Base-by-base conservation (phyloP, 805 yeast genomes). In the Yamadazyma ubonensis region DNA sequence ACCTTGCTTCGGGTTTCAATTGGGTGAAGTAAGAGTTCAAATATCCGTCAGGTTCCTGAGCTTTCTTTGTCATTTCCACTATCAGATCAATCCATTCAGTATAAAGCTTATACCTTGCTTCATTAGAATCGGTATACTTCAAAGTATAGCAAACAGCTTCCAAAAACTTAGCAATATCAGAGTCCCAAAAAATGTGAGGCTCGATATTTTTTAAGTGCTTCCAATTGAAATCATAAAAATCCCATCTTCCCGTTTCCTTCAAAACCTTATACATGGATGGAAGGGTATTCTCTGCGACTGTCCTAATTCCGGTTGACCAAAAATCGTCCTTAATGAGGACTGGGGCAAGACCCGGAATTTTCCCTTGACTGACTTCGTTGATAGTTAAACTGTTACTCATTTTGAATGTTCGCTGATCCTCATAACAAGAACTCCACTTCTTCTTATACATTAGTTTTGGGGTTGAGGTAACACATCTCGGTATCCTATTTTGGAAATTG, bases 141-240 rank as follows among this genome's bases (percentile, higher is more conserved):
- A 53, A 28, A n/a, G 48, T 43, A 41, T 42, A 46, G 33, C 54
- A 48, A 3, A 48, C 43, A 16, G 48, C 51, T 37, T 55, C 59
- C 11, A 51, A 27, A 19, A 45, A 47, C 38, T 55, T 55, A 14
- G 58, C 59, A 1, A 54, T 30, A 39, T 55, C 58, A 20, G 53
- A 46, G 37, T 55, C 59, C 59, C 59, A 55, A 28, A 55, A 55
- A 3, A 43, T 53, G 43, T 31, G 54, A 2, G 56, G 56, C 20
- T 45, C 37, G 16, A 43, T 33, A 11, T 29, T 41, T 12, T 36
- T 30, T 23, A 39, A 11, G n/a, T 42, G 33, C 14, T 36, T 47
- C 43, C 43, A 42, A 14, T 46, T 42, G 29, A 49, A 29, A 25
- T 42, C 43, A 32, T 44, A 39, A 18, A 50, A 44, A 17, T 46